Evolutionary conservation across 148 eudicot genomes (phyloP).

Genomic region (Limonium bicolor): DNA sequence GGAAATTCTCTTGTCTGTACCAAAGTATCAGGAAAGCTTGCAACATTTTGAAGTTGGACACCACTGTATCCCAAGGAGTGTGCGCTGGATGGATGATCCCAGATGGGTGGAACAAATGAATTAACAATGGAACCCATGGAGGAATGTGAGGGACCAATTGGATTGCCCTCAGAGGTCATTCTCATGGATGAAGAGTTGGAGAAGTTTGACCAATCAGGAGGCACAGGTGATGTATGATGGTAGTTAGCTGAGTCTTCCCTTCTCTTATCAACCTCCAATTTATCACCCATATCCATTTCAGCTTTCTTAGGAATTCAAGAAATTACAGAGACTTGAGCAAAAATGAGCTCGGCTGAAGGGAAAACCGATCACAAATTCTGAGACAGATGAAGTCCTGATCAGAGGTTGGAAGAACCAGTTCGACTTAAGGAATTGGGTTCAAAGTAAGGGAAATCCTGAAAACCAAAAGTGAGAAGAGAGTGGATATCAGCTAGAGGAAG

Average conservation of each 20-base stretch:
- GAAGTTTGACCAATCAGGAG: slow-evolving; percentile 32
- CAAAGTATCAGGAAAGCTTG: slow-evolving; percentile 16
- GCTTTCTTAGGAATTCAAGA: too few species aligned
- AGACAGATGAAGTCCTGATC: too few species aligned
- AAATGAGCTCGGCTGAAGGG: too few species aligned
- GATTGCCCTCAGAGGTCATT: slow-evolving; percentile 18
- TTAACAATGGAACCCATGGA: slow-evolving; percentile 43
- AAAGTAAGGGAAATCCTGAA: too few species aligned
- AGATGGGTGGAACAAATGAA: slow-evolving; percentile 40
- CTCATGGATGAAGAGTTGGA: slow-evolving; percentile 18
- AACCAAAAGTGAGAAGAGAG: too few species aligned
- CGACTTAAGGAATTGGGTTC: too few species aligned
- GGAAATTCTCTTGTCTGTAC: slow-evolving; percentile 9
- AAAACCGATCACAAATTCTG: too few species aligned
- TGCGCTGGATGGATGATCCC: slow-evolving; percentile 46
- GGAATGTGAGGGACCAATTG: slow-evolving; percentile 34
- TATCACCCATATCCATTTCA: slow-evolving; percentile 33
- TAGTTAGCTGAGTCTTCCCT: slow-evolving; percentile 33
- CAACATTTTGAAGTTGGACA: slow-evolving; percentile 36
- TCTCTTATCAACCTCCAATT: slow-evolving; percentile 38
- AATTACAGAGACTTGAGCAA: too few species aligned
- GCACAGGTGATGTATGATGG: slow-evolving; percentile 25
- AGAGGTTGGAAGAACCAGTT: too few species aligned
- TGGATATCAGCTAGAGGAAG: too few species aligned
- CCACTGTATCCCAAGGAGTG: slow-evolving; percentile 39